Evolutionary conservation across 306 rosid genomes (phyloP).

Genomic region (Gillenia trifoliata): DNA sequence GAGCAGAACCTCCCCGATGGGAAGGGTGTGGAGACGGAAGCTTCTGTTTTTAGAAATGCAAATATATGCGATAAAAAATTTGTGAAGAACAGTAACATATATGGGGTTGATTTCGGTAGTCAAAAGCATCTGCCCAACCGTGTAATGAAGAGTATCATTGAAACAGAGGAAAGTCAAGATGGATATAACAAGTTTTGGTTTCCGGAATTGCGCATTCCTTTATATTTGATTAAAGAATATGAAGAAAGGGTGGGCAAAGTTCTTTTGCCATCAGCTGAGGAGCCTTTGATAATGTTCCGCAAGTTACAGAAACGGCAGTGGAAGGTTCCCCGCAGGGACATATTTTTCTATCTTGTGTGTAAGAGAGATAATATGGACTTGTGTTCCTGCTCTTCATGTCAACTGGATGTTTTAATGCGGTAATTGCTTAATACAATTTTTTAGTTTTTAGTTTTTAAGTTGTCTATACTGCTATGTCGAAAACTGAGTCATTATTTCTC

Average conservation of each 20-base stretch:
- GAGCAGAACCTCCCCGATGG: slow-evolving; percentile 76
- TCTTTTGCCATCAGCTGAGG: slow-evolving; percentile 30
- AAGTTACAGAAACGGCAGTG: slow-evolving; percentile 41
- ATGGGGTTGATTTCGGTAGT: slow-evolving; percentile 75
- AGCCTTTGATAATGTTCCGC: slow-evolving; percentile 29
- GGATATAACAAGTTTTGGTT: slow-evolving; percentile 81
- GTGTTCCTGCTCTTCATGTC: slow-evolving; percentile 68
- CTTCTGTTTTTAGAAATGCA: slow-evolving; percentile 93
- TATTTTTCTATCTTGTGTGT: slow-evolving; percentile 73
- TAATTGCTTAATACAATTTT: slow-evolving; percentile 24
- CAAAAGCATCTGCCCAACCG: slow-evolving; percentile 97
- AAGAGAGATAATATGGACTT: slow-evolving; percentile 74
- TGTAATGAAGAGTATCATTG: slow-evolving; percentile 75
- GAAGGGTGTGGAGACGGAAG: slow-evolving; percentile 81
- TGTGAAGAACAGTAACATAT: slow-evolving; percentile 46
- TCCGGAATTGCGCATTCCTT: slow-evolving; percentile 72
- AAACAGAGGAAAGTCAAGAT: slow-evolving; percentile 49
- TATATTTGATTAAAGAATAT: slow-evolving; percentile 78
- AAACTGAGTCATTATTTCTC: slow-evolving; percentile 15
- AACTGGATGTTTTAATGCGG: slow-evolving; percentile 49
- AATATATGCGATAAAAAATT: slow-evolving; percentile 56
- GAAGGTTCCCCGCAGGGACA: slow-evolving; percentile 50
- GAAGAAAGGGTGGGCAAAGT: slow-evolving; percentile 47
- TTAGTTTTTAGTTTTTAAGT: slow-evolving; percentile 1
- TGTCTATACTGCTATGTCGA: slow-evolving; percentile 4